Evolutionary conservation across 106 monocot species (phyloP), one percentile per base, ranked within the genome.

Genomic region (Vanilla planifolia): DNA sequence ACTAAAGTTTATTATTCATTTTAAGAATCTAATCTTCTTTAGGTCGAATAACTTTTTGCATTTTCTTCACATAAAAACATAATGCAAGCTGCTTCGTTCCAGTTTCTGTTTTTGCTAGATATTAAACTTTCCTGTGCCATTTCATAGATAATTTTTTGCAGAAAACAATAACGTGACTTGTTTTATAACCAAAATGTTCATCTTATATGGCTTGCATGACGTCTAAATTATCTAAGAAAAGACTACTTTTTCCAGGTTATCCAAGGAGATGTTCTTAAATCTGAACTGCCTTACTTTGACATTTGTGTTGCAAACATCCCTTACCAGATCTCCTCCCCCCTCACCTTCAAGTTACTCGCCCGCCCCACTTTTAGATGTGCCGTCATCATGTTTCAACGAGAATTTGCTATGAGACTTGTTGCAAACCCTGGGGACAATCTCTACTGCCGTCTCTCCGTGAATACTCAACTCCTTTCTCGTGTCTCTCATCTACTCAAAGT

Each of bases 241-340:
- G 29, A 30, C 14, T 53, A 32, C 27, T 53, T n/a, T 53, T 15
- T 57, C 35, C 27, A 96, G 96, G 87, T 96, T 14, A 91, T 96
- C 42, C 87, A 91, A 75, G 96, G 91, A 67, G 96, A 96, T 60
- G 87, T 96, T 2, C 81, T 96, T 20, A 96, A 87, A 67, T 74
- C 71, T 42, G 81, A 91, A 41, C 91, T 96, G 9, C 96, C 96
- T 0, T 96, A 96, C 74, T 96, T 96, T 35, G 96, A 96, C 65
- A 85, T 96, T 0, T 96, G 96, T 62, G 96, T 96, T 15, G 96
- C 91, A 0, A 96, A 96, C 53, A 96, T 96, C 43, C 87, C 96
- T 0, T 96, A 96, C 61, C 86, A 96, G 51, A 96, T 96, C 22
- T 96, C 91, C 3, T 87, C 96, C 5, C 96, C 91, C 0, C 77